Evolutionary conservation across 768 basidiomycete genomes (phyloP).

Genomic region (Clavulina sp.): DNA sequence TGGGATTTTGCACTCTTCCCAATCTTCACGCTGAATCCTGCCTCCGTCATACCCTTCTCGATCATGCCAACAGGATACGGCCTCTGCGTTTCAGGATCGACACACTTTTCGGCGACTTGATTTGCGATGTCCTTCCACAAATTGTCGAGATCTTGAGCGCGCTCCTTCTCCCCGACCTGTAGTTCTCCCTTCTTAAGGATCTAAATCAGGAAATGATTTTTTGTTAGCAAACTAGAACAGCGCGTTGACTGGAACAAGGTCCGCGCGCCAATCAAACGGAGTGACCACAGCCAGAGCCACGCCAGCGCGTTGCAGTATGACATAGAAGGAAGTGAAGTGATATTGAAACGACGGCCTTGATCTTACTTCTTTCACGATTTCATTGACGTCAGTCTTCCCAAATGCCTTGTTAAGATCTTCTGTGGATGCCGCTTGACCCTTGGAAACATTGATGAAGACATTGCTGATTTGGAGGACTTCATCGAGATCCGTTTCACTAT

Average conservation of each 20-base stretch:
- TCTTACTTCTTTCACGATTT: slow-evolving; percentile 66
- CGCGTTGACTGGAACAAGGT: neutral
- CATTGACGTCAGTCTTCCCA: slow-evolving; percentile 48
- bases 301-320: neutral
- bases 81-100: slow-evolving; percentile 75
- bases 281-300: neutral
- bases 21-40: slow-evolving; percentile 77
- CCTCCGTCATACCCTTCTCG: slow-evolving; percentile 93
- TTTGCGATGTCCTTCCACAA: slow-evolving; percentile 83
- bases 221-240: neutral
- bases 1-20: slow-evolving; percentile 91
- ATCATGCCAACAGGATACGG: slow-evolving; percentile 92
- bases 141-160: slow-evolving; percentile 72
- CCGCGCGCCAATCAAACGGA: neutral
- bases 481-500: slow-evolving; percentile 78
- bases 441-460: slow-evolving; percentile 91
- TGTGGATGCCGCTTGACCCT: slow-evolving; percentile 80
- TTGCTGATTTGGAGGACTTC: slow-evolving; percentile 94
- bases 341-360: neutral
- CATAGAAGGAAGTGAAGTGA: neutral
- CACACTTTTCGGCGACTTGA: slow-evolving; percentile 86
- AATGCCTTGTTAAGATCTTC: slow-evolving; percentile 89
- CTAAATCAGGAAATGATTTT: slow-evolving; percentile 29
- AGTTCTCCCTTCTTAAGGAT: slow-evolving; percentile 92
- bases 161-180: slow-evolving; percentile 93